These are phyloP conservation scores for Oryza australiensis DNA, from an alignment of 176 grass and related monocot genomes.

Conservation along the genomic window DNA sequence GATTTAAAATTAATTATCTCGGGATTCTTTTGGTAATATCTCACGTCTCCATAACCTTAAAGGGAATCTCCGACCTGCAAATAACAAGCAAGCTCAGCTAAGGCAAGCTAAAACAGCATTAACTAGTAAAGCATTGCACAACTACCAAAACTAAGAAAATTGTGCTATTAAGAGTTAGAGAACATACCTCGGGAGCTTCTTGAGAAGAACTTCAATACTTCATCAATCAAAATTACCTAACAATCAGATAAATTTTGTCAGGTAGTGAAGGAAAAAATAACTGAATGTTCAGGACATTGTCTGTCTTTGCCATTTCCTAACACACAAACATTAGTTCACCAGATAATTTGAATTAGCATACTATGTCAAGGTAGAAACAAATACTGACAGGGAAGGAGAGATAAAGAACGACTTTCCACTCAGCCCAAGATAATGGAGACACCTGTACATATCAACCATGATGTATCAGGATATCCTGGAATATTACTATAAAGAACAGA, in stretches of 20 bases:
- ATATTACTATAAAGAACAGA: slow-evolving; percentile 11
- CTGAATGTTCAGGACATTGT: not conserved
- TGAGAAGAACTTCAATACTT: slow-evolving; percentile 71
- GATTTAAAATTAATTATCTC: slow-evolving; percentile 42
- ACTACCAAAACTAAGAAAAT: not conserved
- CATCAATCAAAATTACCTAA: slow-evolving; percentile 74
- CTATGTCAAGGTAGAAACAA: slow-evolving; percentile 34
- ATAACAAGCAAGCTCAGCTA: slow-evolving; percentile 16
- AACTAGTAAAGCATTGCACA: not conserved
- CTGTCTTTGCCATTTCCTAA: not conserved
- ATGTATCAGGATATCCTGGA: slow-evolving; percentile 7
- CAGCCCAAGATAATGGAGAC: slow-evolving; percentile 82
- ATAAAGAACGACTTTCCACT: slow-evolving; percentile 93
- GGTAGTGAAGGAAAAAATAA: slow-evolving; percentile 15
- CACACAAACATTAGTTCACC: not conserved
- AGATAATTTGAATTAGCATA: slow-evolving; percentile 6
- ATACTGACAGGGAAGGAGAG: slow-evolving; percentile 94
- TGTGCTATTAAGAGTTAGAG: not conserved
- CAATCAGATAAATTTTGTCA: slow-evolving; percentile 19
- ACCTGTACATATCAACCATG: slow-evolving; percentile 59
- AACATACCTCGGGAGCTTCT: slow-evolving; percentile 63
- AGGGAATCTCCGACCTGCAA: slow-evolving; percentile 29
- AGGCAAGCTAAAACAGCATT: slow-evolving; percentile 1
- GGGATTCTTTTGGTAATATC: slow-evolving; percentile 55
- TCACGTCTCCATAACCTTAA: slow-evolving; percentile 48